Percentiles rank a stretch among this genome's conserved stretches.
phyloP scores from a whole-genome alignment of 345 rosid species.

The Streptanthus diversifolius region DNA sequence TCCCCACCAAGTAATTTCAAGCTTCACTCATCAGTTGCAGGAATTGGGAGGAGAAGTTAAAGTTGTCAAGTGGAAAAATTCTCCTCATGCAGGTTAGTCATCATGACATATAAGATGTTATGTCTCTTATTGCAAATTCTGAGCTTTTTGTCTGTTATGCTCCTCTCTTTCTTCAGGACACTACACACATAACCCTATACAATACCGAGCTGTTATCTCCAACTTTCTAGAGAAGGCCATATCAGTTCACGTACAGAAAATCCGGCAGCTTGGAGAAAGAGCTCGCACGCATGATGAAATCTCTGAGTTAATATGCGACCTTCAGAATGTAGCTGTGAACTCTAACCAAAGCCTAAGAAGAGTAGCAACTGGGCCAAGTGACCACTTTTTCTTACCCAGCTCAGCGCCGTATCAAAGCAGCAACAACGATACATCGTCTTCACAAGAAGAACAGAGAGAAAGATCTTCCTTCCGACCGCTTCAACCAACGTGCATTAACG shows the following conservation, averaged over 20 bases:
- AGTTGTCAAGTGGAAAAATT: constrained; percentile 68
- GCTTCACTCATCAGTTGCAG: constrained; percentile 54
- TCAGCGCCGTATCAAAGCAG: constrained; percentile 46
- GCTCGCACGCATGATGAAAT: constrained; percentile 58
- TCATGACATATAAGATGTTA: background rate
- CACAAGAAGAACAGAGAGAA: constrained; percentile 54
- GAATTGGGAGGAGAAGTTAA: constrained; percentile 78
- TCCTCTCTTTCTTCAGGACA: constrained; percentile 50
- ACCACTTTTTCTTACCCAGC: constrained; percentile 81
- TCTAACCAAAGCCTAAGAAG: constrained; percentile 87
- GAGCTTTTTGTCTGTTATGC: background rate
- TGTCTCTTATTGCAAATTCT: background rate
- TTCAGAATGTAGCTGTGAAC: constrained; percentile 82
- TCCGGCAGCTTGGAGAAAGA: constrained; percentile 58
- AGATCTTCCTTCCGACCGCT: constrained; percentile 37
- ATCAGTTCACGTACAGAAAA: constrained; percentile 48
- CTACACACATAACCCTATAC: constrained; percentile 65
- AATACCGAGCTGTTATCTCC: constrained; percentile 64
- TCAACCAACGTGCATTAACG: constrained; percentile 61
- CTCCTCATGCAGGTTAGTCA: constrained; percentile 74
- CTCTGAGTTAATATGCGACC: constrained; percentile 73
- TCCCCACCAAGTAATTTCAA: constrained; percentile 49
- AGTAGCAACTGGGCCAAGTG: constrained; percentile 72
- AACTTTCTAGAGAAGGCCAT: constrained; percentile 65
- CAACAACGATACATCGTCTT: constrained; percentile 38